Percentiles rank a stretch among this genome's conserved stretches.
Conservation (phyloP, 1,139 yeast genomes). For the Geotrichum europaeum region DNA sequence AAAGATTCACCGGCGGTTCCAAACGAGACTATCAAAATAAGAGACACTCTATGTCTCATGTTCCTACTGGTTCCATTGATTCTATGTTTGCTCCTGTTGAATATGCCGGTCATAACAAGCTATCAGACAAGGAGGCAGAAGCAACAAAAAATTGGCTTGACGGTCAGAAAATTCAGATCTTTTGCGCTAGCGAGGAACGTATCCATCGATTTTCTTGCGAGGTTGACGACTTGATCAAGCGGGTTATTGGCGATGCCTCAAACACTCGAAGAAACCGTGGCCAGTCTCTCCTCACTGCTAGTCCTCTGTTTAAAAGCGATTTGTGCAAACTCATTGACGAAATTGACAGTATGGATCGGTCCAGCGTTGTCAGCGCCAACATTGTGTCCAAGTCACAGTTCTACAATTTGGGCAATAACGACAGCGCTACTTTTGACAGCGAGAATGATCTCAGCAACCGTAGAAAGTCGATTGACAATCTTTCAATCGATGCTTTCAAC, state of each 20-base stretch:
- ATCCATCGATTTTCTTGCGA: slow-evolving; percentile 36
- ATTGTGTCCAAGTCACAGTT: slow-evolving; percentile 1
- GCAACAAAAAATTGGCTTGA: slow-evolving; percentile 32
- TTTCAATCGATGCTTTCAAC: slow-evolving; percentile 13
- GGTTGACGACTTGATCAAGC: slow-evolving; percentile 32
- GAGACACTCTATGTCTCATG: slow-evolving; percentile 30
- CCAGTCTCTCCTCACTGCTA: slow-evolving; percentile 28
- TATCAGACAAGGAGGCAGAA: slow-evolving; percentile 36
- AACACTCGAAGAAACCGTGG: slow-evolving; percentile 25
- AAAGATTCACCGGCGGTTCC: slow-evolving; percentile 25
- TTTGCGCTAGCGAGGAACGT: slow-evolving; percentile 36
- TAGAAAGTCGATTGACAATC: slow-evolving; percentile 14
- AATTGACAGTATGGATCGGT: slow-evolving; percentile 24
- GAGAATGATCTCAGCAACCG: slow-evolving; percentile 11
- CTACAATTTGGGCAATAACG: slow-evolving; percentile 3
- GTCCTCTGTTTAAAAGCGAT: slow-evolving; percentile 26
- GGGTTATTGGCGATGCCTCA: slow-evolving; percentile 32
- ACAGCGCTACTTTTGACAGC: not conserved
- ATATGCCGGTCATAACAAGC: slow-evolving; percentile 30
- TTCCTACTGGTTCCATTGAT: slow-evolving; percentile 17
- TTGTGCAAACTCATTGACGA: slow-evolving; percentile 29
- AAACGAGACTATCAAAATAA: slow-evolving; percentile 27
- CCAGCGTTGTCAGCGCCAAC: slow-evolving; percentile 4
- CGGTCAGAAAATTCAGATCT: slow-evolving; percentile 33
- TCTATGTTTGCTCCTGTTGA: slow-evolving; percentile 33